Evolutionary conservation across 305 asterid species (phyloP).

Genomic region (Solanum hybrid): DNA sequence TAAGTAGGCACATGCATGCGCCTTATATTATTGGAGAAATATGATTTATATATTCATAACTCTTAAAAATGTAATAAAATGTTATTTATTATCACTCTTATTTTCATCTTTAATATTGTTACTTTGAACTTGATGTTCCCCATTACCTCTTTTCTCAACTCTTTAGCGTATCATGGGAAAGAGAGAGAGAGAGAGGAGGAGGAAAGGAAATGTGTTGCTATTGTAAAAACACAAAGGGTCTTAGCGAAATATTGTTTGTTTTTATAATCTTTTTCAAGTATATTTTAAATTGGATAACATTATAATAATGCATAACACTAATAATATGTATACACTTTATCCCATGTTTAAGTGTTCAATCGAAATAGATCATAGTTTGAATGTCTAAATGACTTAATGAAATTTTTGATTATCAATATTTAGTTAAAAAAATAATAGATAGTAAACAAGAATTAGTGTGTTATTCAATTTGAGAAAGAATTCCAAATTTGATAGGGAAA

Average conservation of each 20-base stretch:
- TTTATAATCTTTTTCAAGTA: no score
- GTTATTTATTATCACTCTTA: neutral
- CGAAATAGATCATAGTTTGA: no score
- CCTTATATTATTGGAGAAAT: neutral
- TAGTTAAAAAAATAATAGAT: no score
- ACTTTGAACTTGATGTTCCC: neutral
- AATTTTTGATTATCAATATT: no score
- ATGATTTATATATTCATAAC: neutral
- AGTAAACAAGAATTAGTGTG: no score
- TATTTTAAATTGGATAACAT: neutral
- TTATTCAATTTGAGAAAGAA: neutral
- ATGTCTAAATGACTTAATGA: neutral
- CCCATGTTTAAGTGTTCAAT: no score
- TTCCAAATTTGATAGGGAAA: neutral
- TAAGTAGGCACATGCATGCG: neutral
- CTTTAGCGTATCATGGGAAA: no score
- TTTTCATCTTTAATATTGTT: neutral
- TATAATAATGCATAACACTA: neutral
- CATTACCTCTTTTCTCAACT: no score
- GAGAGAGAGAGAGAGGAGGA: neutral
- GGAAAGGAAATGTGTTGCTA: neutral
- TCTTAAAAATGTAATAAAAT: neutral
- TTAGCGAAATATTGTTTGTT: neutral
- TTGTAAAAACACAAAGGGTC: neutral
- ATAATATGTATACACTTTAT: neutral